These are phyloP conservation scores for Pseudozyma pruni DNA, from an alignment of 1,284 basidiomycete genomes.

Conservation along the genomic window DNA sequence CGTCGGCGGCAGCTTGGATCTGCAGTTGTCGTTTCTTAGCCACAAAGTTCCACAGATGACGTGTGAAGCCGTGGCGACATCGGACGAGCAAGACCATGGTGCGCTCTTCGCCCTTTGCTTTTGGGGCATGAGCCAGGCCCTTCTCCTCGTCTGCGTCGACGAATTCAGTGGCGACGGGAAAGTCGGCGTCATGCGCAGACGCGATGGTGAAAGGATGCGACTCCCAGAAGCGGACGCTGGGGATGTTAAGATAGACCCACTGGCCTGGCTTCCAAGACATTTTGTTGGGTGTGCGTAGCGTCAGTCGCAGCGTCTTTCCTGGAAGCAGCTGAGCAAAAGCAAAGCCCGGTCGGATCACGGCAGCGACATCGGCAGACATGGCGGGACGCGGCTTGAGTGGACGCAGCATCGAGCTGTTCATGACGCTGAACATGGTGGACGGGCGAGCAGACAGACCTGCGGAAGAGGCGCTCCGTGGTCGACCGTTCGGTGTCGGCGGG, in stretches of 20 bases:
- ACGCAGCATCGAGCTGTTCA: conserved; percentile 15
- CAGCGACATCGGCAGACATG: conserved; percentile 57
- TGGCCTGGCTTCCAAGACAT: conserved; percentile 80
- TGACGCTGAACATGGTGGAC: conserved; percentile 35
- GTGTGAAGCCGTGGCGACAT: conserved; percentile 80
- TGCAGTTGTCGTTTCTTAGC: conserved; percentile 50
- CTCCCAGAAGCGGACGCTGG: conserved; percentile 76
- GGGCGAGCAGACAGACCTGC: conserved; percentile 24
- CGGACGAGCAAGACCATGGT: conserved; percentile 80
- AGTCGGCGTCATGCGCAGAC: conserved; percentile 74
- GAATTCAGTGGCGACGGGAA: conserved; percentile 48
- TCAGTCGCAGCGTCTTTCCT: conserved; percentile 80
- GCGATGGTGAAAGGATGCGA: conserved; percentile 86
- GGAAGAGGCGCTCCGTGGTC: conserved; percentile 18
- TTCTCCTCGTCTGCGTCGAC: conserved; percentile 47
- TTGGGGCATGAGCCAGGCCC: conserved; percentile 55
- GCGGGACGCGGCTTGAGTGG: conserved; percentile 49
- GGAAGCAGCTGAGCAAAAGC: conserved; percentile 82
- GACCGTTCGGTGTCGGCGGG: conserved; percentile 7
- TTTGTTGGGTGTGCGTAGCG: conserved; percentile 73
- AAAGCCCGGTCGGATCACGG: conserved; percentile 72
- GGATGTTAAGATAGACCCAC: conserved; percentile 80
- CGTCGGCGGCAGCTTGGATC: conserved; percentile 50
- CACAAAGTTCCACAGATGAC: conserved; percentile 75
- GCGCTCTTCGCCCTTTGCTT: conserved; percentile 69